Base-by-base conservation (phyloP, 176 grass and related monocot genomes). In the Triticum aestivum region DNA sequence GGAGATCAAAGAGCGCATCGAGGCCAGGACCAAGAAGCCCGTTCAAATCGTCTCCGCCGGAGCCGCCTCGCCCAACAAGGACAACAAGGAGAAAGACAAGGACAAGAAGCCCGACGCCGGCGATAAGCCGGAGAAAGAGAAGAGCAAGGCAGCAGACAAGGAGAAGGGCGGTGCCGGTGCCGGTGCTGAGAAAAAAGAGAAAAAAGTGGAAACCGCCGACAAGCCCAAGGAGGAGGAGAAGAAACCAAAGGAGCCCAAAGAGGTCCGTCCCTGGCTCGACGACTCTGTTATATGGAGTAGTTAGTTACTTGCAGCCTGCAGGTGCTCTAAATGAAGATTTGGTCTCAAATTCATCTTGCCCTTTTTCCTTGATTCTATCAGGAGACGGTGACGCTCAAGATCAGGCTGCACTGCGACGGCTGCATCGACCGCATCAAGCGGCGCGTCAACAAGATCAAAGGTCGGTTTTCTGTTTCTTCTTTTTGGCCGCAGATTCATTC, bases 311-410 rank as follows among this genome's bases (percentile, higher is more conserved):
- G 21, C 62, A 26, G 61, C 23, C 23, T 15, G 21, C 62, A 26
- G 61, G 4, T 27, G 26, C 27, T 65, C 1, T 27, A 13, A 66
- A 17, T 65, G 24, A 6, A 65, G 21, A 37, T 81, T 61, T 75
- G 56, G 33, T 73, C 51, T 73, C 2, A 81, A 69, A 42, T 21
- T 75, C 3, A 56, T 52, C 82, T 86, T 5, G 47, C n/a, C n/a
- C 54, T 61, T 77, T 26, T 35, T 8, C 2, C 11, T 78, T 61
- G 87, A 86, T 84, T 80, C 1, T 47, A 17, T 24, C 81, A 88
- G 86, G 91, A 94, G 82, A 96, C 92, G 13, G 92, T 98, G 81
- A 83, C 93, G 79, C 97, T 98, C 41, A 98, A 94, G 94, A 96
- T 98, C 64, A 88, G 93, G 6, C 92, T 98, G 29, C 97, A 98